Evolutionary conservation across 1,284 basidiomycete species (phyloP), one percentile per base, ranked within the genome.

Genomic region (Cystobasidium slooffiae): DNA sequence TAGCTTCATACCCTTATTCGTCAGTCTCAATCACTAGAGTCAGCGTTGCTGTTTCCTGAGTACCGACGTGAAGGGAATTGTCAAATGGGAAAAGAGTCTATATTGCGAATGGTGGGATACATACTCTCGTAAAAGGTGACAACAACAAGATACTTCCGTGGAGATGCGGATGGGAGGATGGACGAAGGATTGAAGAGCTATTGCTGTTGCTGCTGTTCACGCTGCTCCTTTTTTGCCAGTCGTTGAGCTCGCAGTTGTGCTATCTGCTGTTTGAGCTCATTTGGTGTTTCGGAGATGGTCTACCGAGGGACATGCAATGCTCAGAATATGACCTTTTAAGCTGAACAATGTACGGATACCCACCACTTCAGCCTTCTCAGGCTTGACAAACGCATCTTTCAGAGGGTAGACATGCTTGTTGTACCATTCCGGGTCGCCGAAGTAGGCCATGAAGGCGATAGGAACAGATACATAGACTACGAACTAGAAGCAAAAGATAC

Each of bases 341-440:
- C 5, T n/a, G 6, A 41, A 41, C 55, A 53, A 3, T 10, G 20
- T 1, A 10, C 16, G 51, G 0, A 14, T 20, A 53, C 74, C 24
- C 46, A 75, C 74, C 39, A 65, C 58, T 10, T 65, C 47, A 6
- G 61, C 51, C 53, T 72, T 58, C 37, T 72, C 74, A 18, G 74
- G 68, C 59, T 75, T 56, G 41, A 68, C 37, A 49, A 63, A 75
- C 16, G 74, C 68, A 43, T 70, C 74, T 39, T 62, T 59, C 51
- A 69, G 61, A 0, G 74, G 74, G 41, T 64, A 58, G 61, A 75
- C 65, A 41, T 61, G 66, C 39, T 61, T 46, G 53, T 61, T 59
- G 53, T 73, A 73, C 62, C 62, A 73, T 37, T 74, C 72, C 41
- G 72, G 72, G 44, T 74, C 72, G 4, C 72, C 72, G 41, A 65